Base-by-base conservation (phyloP, 768 basidiomycete species). In the Suillus lakei region DNA sequence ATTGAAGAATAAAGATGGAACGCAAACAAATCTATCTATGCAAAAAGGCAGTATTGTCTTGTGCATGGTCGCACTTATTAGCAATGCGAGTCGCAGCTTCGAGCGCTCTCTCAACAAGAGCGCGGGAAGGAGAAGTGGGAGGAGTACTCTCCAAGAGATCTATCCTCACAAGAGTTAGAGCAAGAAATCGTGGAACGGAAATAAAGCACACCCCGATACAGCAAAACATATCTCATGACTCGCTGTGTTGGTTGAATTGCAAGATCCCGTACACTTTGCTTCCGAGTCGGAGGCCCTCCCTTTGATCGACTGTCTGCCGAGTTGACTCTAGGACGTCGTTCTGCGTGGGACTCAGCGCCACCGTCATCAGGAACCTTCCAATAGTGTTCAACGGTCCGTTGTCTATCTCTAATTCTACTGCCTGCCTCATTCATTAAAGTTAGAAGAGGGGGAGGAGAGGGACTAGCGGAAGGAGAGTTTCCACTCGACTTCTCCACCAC, bases 221-320 rank as follows among this genome's bases (percentile, higher is more conserved):
- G 76, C 44, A 90, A 71, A 2, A 85, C 86, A 72, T 90, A 89
- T 66, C 89, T 80, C 75, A 84, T 84, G n/a, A 88, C 81, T 23
- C 89, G 79, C 71, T 91, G 88, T 16, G 84, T 83, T 21, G 89
- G 89, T 68, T 86, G 78, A 61, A 91, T 89, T 2, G 88, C 87
- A 34, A 91, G 72, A 64, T 90, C 89, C 60, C 87, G 78, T 28
- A 88, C 79, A 36, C 74, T 74, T 4, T 71, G 67, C 60, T 66
- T 77, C 46, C 74, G 69, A 62, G 54, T 60, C 26, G 66, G 70
- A 10, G 36, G 63, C 23, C 41, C 65, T 44, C 60, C 56, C 43
- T 65, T 46, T 46, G 23, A 3, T 41, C 15, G 56, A 53, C 62
- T 23, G 0, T 60, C 48, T 3, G 43, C 43, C 26, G 28, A 51